Base-by-base conservation (phyloP, 768 basidiomycete genomes). In the Strobilomyces echinocephalus region DNA sequence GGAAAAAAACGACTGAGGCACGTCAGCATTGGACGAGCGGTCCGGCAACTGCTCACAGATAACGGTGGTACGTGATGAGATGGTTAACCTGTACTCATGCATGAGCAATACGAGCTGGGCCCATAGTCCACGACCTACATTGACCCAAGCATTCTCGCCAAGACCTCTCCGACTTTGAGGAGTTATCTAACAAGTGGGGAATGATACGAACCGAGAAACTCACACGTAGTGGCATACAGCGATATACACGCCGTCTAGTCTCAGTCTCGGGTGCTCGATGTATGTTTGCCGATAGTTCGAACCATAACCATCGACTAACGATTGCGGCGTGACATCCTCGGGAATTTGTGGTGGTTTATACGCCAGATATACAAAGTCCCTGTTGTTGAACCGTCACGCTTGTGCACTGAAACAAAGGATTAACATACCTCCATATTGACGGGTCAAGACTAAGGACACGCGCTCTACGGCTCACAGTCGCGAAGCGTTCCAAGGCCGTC, bases 21-120 rank as follows among this genome's bases (percentile, higher is more conserved):
- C 12, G 45, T 65, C 36, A 58, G 38, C 3, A 5, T 41, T 30
- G 34, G 24, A 7, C 41, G 55, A 46, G 26, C 20, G 34, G 30
- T 30, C 26, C 5, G 21, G 30, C 42, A 18, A n/a, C 8, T 8
- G 60, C 86, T 69, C 59, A 89, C 84, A 97, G 77, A 69, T 91
- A 95, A 31, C 94, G 89, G 63, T 95, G 90, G 69, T 95, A 97
- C 6, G 91, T 95, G 63, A 97, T 82, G 53, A 94, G 76, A 63
- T 95, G 91, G 64, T 73, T 88, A 54, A 90, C 76, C 90, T 91
- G 62, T 21, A 53, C 8, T 16, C 12, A 38, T 56, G 9, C 52
- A 43, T 59, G 33, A 60, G 49, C 28, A 42, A 46, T 46, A 35
- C 46, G 31, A 34, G 50, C 47, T 18, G 12, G 46, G 12, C 16